phyloP scores from a whole-genome alignment of 305 asterid genomes.

The Fraxinus dipetala region DNA sequence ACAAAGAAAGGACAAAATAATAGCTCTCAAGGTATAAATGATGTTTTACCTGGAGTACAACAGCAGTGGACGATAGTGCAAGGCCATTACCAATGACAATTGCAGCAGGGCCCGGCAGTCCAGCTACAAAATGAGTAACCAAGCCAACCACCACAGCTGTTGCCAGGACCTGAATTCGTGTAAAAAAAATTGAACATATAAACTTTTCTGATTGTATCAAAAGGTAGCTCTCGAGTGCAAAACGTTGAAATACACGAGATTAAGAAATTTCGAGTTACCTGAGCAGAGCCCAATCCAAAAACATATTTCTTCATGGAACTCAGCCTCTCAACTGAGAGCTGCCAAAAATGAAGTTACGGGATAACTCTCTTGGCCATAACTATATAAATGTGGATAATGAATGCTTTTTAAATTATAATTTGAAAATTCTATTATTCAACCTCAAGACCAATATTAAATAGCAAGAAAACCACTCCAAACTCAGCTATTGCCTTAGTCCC shows the following conservation, averaged over 20 bases:
- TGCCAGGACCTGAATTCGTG: constrained; percentile 70
- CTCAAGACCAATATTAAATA: constrained; percentile 99
- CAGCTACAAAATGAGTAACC: constrained; percentile 70
- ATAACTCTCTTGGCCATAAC: constrained; percentile 21
- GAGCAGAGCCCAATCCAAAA: constrained; percentile 96
- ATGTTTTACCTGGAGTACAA: constrained; percentile 83
- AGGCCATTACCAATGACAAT: constrained; percentile 98
- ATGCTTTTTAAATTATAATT: background rate
- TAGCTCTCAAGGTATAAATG: background rate
- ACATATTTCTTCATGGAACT: constrained; percentile 99
- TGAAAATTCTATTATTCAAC: constrained; percentile 35
- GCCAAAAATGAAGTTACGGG: constrained; percentile 28
- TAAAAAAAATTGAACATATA: constrained; percentile 18
- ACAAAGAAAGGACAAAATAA: background rate
- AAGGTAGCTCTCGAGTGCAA: background rate
- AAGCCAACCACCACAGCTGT: constrained; percentile 82
- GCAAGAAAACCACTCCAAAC: constrained; percentile 98
- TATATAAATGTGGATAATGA: constrained; percentile 16
- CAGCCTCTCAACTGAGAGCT: constrained; percentile 98
- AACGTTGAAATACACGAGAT: constrained; percentile 9
- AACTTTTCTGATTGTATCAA: background rate
- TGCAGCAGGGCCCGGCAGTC: constrained; percentile 94
- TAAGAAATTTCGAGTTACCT: constrained; percentile 55
- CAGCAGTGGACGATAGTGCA: constrained; percentile 98
- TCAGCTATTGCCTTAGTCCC: constrained; percentile 98